phyloP scores from a whole-genome alignment of 768 basidiomycete genomes.

The Calvatia gigantea region DNA sequence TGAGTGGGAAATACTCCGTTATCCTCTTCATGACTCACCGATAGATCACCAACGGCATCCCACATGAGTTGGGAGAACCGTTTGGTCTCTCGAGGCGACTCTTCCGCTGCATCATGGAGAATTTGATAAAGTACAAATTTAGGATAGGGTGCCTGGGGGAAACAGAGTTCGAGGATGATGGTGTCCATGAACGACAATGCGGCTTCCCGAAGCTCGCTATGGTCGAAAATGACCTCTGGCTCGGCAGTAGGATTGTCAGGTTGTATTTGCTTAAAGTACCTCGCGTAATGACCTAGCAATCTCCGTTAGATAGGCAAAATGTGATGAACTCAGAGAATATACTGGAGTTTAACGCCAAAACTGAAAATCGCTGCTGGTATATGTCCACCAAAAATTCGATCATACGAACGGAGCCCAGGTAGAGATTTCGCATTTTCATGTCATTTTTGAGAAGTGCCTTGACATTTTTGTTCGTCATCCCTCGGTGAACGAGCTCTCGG shows the following conservation, averaged over 20 bases:
- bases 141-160: constrained; percentile 68
- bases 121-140: constrained; percentile 62
- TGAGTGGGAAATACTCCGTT: background rate
- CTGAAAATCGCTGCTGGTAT: constrained; percentile 61
- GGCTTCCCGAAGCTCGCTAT: constrained; percentile 49
- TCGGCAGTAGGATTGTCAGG: constrained; percentile 37
- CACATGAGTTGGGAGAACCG: constrained; percentile 78
- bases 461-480: constrained; percentile 49
- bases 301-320: background rate
- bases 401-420: constrained; percentile 63
- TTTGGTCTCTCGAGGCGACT: constrained; percentile 68
- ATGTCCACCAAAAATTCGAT: constrained; percentile 57
- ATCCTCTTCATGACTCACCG: constrained; percentile 39
- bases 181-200: constrained; percentile 81
- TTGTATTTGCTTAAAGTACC: constrained; percentile 62
- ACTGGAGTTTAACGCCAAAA: constrained; percentile 72
- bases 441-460: constrained; percentile 53
- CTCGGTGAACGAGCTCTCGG: constrained; percentile 48
- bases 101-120: constrained; percentile 67
- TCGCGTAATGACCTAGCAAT: constrained; percentile 61
- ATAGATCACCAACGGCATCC: constrained; percentile 80
- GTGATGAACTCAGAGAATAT: constrained; percentile 21
- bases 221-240: constrained; percentile 54
- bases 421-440: constrained; percentile 48
- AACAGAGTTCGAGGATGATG: constrained; percentile 78